Evolutionary conservation across 768 basidiomycete genomes (phyloP).

Genomic region (Phlebiopsis gigantea): DNA sequence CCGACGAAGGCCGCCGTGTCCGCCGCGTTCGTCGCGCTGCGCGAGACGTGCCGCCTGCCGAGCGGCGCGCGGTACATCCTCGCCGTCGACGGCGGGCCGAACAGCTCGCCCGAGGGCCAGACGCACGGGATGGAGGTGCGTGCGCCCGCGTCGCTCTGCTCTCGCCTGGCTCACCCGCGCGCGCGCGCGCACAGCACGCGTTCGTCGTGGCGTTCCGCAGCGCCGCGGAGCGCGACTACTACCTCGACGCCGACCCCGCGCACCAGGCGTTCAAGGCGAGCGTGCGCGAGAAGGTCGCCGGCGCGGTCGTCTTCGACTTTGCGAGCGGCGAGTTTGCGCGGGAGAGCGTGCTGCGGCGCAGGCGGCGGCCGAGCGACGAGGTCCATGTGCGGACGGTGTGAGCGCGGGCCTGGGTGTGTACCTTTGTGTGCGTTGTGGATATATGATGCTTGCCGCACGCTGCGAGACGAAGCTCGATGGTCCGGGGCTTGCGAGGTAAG

Average conservation of each 20-base stretch:
- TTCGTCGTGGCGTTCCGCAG: slow-evolving; percentile 7
- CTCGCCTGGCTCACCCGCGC: not conserved
- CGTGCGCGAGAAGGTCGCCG: slow-evolving; percentile 2
- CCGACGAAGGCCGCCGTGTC: not conserved
- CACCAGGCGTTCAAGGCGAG: slow-evolving; percentile 10
- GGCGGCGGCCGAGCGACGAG: slow-evolving; percentile 3
- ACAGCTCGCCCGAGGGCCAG: slow-evolving; percentile 7
- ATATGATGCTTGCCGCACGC: no score
- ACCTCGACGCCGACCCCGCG: slow-evolving; percentile 7
- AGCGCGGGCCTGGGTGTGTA: not conserved
- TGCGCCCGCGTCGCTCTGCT: not conserved
- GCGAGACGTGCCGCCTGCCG: slow-evolving; percentile 3
- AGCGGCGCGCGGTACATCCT: slow-evolving; percentile 4
- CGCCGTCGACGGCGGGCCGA: slow-evolving; percentile 5
- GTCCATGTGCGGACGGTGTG: not conserved
- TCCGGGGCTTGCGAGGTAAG: no score
- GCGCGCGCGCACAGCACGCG: not conserved
- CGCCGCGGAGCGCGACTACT: slow-evolving; percentile 5
- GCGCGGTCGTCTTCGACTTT: slow-evolving; percentile 7
- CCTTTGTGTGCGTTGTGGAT: not conserved
- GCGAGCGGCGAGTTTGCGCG: slow-evolving; percentile 8
- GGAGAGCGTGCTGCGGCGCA: not conserved
- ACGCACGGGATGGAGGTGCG: slow-evolving; percentile 7
- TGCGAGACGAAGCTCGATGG: no score
- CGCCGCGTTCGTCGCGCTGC: slow-evolving; percentile 9